Evolutionary conservation across 306 rosid genomes (phyloP).

Genomic region (Lupinus albus): DNA sequence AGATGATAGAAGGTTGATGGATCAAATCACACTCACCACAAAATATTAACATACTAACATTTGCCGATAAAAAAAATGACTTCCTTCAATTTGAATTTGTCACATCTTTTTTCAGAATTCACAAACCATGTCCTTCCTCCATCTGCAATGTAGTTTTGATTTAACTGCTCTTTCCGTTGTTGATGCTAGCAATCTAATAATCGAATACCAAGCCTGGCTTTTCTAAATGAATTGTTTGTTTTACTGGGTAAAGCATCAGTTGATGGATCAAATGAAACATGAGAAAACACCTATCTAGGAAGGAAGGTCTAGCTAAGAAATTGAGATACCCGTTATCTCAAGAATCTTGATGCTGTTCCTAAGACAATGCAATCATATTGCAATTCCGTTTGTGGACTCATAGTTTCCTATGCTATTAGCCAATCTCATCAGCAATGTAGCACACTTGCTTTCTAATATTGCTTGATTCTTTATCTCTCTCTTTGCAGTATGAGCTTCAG

Average conservation of each 20-base stretch:
- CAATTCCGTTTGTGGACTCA: conserved; percentile 55
- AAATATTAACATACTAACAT: too few relatives aligned
- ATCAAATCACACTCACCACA: too few relatives aligned
- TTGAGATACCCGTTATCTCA: conserved; percentile 48
- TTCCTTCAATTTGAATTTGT: conserved; percentile 35
- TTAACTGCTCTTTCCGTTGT: conserved; percentile 26
- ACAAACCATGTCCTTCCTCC: too few relatives aligned
- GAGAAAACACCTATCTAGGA: conserved; percentile 49
- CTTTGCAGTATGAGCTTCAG: conserved; percentile 81
- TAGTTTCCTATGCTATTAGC: conserved; percentile 58
- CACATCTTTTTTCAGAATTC: conserved; percentile 1
- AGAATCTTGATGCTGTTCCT: conserved; percentile 42
- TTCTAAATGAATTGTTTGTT: conserved; percentile 26
- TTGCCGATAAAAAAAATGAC: too few relatives aligned
- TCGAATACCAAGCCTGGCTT: background rate
- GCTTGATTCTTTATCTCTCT: conserved; percentile 82
- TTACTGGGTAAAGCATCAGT: conserved; percentile 12
- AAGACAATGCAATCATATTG: conserved; percentile 40
- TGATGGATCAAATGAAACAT: conserved; percentile 55
- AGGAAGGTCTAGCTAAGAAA: conserved; percentile 45
- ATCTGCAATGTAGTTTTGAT: background rate
- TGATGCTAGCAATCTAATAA: conserved; percentile 1
- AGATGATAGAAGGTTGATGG: too few relatives aligned
- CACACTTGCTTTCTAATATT: conserved; percentile 83
- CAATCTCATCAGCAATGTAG: conserved; percentile 87